Conservation (phyloP, 208 protist species). For the Leishmania mexicana region DNA sequence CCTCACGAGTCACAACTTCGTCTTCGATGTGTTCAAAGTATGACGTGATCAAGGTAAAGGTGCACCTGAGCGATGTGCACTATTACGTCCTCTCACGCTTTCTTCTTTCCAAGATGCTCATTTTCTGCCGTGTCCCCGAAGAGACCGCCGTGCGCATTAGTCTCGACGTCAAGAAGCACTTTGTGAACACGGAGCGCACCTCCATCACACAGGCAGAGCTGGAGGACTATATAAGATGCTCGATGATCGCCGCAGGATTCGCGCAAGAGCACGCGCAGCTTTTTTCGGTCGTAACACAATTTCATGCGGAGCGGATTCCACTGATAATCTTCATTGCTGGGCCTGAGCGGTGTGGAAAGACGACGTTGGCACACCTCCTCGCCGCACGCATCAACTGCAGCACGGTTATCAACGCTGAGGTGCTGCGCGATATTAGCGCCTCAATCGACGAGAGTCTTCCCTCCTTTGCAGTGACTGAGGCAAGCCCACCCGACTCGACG, state of each 20-base stretch:
- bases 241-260: slow-evolving; percentile 41
- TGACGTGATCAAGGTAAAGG: slow-evolving; percentile 66
- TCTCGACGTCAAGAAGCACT: slow-evolving; percentile 57
- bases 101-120: slow-evolving; percentile 66
- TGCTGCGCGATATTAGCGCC: slow-evolving; percentile 42
- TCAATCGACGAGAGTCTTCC: slow-evolving; percentile 22
- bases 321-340: slow-evolving; percentile 59
- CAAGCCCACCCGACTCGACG: not conserved
- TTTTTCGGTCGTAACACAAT: slow-evolving; percentile 49
- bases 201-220: slow-evolving; percentile 52
- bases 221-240: slow-evolving; percentile 27
- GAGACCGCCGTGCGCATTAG: slow-evolving; percentile 51
- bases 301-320: slow-evolving; percentile 52
- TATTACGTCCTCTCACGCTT: slow-evolving; percentile 77
- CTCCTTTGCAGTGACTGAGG: no score
- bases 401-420: slow-evolving; percentile 54
- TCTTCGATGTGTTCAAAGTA: slow-evolving; percentile 69
- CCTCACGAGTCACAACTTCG: not conserved
- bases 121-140: slow-evolving; percentile 53
- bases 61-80: slow-evolving; percentile 46
- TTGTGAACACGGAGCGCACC: slow-evolving; percentile 46
- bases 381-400: slow-evolving; percentile 51
- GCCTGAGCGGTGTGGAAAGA: slow-evolving; percentile 43
- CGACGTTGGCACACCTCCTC: slow-evolving; percentile 45
- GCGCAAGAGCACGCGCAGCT: slow-evolving; percentile 30